phyloP scores from a whole-genome alignment of 2,329 filamentous ascomycete species.

The Alternaria triticina region DNA sequence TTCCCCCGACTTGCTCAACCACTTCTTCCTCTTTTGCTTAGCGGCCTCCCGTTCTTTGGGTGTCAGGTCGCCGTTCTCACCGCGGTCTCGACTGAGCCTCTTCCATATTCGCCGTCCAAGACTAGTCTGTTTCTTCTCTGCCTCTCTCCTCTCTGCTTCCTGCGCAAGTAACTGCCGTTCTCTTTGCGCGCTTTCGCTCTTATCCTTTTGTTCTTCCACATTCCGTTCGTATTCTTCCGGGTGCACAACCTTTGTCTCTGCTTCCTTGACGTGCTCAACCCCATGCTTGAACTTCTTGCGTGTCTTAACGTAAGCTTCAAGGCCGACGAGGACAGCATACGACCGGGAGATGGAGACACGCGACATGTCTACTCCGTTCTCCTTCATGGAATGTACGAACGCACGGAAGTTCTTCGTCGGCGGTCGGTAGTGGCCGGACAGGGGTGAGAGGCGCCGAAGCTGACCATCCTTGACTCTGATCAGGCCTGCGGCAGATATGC shows the following conservation, averaged over 20 bases:
- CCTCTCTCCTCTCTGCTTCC: conserved; percentile 55
- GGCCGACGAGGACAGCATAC: conserved; percentile 80
- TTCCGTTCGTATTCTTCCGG: conserved; percentile 63
- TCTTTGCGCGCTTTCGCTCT: conserved; percentile 66
- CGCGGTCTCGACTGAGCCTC: conserved; percentile 25
- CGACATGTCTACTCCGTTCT: conserved; percentile 78
- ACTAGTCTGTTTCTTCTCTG: conserved; percentile 45
- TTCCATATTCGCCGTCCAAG: conserved; percentile 40
- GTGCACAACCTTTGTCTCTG: conserved; percentile 65
- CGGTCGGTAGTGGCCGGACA: conserved; percentile 81
- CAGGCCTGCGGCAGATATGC: conserved; percentile 81
- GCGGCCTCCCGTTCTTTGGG: conserved; percentile 26
- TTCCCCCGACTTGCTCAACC: conserved; percentile 40
- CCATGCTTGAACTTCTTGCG: conserved; percentile 67
- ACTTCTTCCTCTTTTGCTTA: conserved; percentile 35
- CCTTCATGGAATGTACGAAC: conserved; percentile 76
- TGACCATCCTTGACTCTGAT: conserved; percentile 85
- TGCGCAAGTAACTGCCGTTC: conserved; percentile 60
- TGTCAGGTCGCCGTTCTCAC: conserved; percentile 23
- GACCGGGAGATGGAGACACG: conserved; percentile 79
- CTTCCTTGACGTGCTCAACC: conserved; percentile 58
- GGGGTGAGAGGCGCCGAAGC: conserved; percentile 72
- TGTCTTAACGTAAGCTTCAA: conserved; percentile 79
- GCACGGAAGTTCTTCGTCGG: conserved; percentile 82
- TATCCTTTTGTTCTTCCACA: conserved; percentile 60